phyloP scores from a whole-genome alignment of 2,329 filamentous ascomycete genomes.

The Trichoderma atroviride region DNA sequence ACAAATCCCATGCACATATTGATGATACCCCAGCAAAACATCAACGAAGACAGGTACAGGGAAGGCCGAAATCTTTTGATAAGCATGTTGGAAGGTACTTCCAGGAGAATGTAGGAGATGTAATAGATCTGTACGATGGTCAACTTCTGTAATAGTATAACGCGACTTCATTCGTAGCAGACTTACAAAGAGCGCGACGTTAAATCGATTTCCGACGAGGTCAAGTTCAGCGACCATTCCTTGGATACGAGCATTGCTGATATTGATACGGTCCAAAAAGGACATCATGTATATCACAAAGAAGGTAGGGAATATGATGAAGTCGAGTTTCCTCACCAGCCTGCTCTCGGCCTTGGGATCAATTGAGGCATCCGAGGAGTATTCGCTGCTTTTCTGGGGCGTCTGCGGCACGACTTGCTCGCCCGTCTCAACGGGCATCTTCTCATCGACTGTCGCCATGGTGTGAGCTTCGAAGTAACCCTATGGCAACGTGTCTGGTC shows the following conservation, averaged over 20 bases:
- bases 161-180: neutral
- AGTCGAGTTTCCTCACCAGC: conserved; percentile 47
- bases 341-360: conserved; percentile 41
- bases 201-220: conserved; percentile 47
- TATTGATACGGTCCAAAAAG: conserved; percentile 44
- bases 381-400: neutral
- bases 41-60: conserved; percentile 55
- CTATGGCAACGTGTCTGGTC: neutral
- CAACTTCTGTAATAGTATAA: neutral
- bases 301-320: conserved; percentile 45
- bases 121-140: conserved; percentile 37
- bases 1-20: conserved; percentile 57
- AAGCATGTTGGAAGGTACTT: conserved; percentile 60
- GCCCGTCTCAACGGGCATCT: neutral
- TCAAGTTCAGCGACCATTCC: conserved; percentile 47
- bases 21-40: conserved; percentile 54
- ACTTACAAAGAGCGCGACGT: conserved; percentile 45
- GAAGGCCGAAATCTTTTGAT: conserved; percentile 57
- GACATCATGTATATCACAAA: conserved; percentile 43
- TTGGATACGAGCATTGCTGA: conserved; percentile 51
- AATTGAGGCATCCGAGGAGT: conserved; percentile 30
- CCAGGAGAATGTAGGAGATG: conserved; percentile 49
- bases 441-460: conserved; percentile 12
- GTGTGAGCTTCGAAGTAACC: neutral
- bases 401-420: neutral